Conservation (phyloP, 108 stramenopile genomes). For the Cyclotella choctawhatcheeana region DNA sequence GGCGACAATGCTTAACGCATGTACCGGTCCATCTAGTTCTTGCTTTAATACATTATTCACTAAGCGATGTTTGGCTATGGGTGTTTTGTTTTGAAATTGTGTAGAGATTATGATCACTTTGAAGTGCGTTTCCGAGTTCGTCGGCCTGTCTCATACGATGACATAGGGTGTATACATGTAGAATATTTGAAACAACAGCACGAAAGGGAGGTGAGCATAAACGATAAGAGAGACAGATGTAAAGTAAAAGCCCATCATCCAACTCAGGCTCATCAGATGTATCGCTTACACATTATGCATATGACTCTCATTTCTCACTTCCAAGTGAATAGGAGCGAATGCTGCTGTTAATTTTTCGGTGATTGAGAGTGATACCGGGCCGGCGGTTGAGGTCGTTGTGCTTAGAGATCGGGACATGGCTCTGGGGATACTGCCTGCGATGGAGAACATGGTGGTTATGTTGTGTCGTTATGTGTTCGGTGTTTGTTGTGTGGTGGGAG, state of each 20-base stretch:
- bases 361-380: constrained; percentile 60
- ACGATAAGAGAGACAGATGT: not conserved
- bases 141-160: constrained; percentile 48
- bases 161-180: not conserved
- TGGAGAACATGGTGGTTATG: not conserved
- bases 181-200: not conserved
- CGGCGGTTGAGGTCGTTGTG: not conserved
- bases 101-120: constrained; percentile 90
- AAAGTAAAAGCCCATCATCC: not conserved
- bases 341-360: constrained; percentile 56
- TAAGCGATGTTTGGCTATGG: constrained; percentile 82
- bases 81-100: constrained; percentile 66
- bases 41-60: constrained; percentile 80
- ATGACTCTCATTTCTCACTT: constrained; percentile 85
- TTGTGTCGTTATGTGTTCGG: too few relatives aligned
- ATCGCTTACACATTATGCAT: constrained; percentile 84
- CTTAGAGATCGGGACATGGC: not conserved
- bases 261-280: not conserved
- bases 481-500: too few relatives aligned
- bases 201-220: too few relatives aligned
- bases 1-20: constrained; percentile 94
- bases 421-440: not conserved
- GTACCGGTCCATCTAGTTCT: constrained; percentile 87
- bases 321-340: constrained; percentile 68
- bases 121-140: constrained; percentile 94